Conservation (phyloP, 768 basidiomycete genomes). For the Mycena filopes region DNA sequence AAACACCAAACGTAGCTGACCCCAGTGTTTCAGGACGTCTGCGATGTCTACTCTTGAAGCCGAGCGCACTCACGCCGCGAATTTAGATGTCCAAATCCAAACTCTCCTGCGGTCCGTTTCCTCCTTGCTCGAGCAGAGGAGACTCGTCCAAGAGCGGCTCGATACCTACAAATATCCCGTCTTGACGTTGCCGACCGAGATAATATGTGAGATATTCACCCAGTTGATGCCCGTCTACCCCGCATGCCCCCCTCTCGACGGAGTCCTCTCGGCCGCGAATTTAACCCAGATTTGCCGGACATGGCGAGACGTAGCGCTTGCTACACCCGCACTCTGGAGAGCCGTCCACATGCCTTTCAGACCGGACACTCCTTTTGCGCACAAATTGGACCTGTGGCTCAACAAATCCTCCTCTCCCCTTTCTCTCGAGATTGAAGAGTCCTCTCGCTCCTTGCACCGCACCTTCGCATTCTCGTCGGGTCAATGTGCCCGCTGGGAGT, state of each 20-base stretch:
- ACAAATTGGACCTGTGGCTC: not conserved
- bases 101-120: not conserved
- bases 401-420: not conserved
- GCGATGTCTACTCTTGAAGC: not conserved
- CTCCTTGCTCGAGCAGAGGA: not conserved
- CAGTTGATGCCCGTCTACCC: conserved; percentile 8
- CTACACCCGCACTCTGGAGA: conserved; percentile 14
- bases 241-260: not conserved
- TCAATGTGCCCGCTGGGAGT: conserved; percentile 7
- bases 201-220: conserved; percentile 9
- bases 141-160: not conserved
- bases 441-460: no score
- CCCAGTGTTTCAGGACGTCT: no score
- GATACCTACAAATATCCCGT: conserved; percentile 6
- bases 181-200: conserved; percentile 14
- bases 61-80: not conserved
- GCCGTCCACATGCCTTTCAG: not conserved
- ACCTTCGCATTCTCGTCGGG: not conserved
- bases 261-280: not conserved
- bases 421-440: not conserved
- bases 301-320: conserved; percentile 1
- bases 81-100: not conserved
- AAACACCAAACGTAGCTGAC: no score
- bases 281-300: conserved; percentile 4
- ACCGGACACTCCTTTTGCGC: no score